A percentile compares a stretch with the other conserved stretches of the same genome.
phyloP scores from a whole-genome alignment of 371 early-diverging fungal species.

The Zychaea mexicana region DNA sequence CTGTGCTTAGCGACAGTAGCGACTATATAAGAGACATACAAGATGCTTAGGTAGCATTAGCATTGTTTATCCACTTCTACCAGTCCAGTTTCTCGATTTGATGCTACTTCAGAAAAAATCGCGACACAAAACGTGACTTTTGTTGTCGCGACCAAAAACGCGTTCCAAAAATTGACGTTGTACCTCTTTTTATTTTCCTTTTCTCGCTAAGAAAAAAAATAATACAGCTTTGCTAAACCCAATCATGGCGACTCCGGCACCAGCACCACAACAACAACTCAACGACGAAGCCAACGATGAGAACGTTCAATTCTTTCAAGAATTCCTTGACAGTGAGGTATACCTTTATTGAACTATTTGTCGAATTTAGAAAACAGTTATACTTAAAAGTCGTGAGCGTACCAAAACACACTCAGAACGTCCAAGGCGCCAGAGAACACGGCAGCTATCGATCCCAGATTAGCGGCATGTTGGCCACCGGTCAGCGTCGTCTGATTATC shows the following conservation, averaged over 20 bases:
- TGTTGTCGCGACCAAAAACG: not conserved
- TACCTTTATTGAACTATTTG: too few relatives aligned
- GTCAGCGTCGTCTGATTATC: constrained; percentile 77
- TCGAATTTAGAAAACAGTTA: too few relatives aligned
- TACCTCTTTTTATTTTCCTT: constrained; percentile 11
- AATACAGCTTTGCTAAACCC: not conserved
- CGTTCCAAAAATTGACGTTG: not conserved
- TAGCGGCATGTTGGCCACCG: constrained; percentile 62
- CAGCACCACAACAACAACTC: constrained; percentile 9
- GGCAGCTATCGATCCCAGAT: constrained; percentile 71
- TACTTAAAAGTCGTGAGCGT: too few relatives aligned
- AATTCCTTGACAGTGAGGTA: constrained; percentile 35
- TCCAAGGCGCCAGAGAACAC: constrained; percentile 41
- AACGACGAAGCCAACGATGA: constrained; percentile 28
- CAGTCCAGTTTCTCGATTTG: too few relatives aligned
- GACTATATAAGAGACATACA: too few relatives aligned
- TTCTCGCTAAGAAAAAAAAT: too few relatives aligned
- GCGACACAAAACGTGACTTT: not conserved
- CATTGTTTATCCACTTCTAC: too few relatives aligned
- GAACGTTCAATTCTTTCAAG: constrained; percentile 24
- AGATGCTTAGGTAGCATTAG: too few relatives aligned
- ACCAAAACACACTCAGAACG: too few relatives aligned
- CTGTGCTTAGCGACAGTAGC: too few relatives aligned
- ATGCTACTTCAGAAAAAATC: too few relatives aligned
- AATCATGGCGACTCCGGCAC: not conserved